Evolutionary conservation across 306 rosid genomes (phyloP).

Genomic region (Acacia crassicarpa): DNA sequence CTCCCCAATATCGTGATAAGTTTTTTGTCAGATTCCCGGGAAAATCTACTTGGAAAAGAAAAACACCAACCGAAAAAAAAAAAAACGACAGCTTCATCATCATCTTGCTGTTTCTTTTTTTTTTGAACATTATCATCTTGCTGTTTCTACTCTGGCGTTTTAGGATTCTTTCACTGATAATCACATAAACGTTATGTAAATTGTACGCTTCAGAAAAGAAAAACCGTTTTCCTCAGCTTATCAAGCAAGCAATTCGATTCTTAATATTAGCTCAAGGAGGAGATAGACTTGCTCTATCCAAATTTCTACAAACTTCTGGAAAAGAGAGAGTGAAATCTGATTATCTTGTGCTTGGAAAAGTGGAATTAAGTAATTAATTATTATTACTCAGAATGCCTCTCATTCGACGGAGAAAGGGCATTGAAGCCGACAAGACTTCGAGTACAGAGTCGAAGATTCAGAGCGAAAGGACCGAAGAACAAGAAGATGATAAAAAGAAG

Average conservation of each 20-base stretch:
- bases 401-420: constrained; percentile 60
- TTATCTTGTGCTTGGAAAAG: neutral
- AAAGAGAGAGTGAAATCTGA: neutral
- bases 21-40: constrained; percentile 19
- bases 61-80: neutral
- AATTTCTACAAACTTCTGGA: neutral
- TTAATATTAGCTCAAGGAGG: constrained; percentile 1
- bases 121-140: neutral
- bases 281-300: neutral
- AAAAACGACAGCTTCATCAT: neutral
- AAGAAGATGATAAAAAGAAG: constrained; percentile 13
- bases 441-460: constrained; percentile 30
- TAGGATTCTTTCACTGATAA: neutral
- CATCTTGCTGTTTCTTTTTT: neutral
- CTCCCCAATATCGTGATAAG: neutral
- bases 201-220: neutral
- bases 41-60: constrained; percentile 13
- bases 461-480: neutral
- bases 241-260: constrained; percentile 11
- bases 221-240: constrained; percentile 7
- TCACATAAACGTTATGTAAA: neutral
- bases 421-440: constrained; percentile 40
- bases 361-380: neutral
- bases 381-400: constrained; percentile 44
- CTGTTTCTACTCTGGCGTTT: neutral